Base-by-base conservation (phyloP, 495 filamentous ascomycete species). In the Rhypophila decipiens region DNA sequence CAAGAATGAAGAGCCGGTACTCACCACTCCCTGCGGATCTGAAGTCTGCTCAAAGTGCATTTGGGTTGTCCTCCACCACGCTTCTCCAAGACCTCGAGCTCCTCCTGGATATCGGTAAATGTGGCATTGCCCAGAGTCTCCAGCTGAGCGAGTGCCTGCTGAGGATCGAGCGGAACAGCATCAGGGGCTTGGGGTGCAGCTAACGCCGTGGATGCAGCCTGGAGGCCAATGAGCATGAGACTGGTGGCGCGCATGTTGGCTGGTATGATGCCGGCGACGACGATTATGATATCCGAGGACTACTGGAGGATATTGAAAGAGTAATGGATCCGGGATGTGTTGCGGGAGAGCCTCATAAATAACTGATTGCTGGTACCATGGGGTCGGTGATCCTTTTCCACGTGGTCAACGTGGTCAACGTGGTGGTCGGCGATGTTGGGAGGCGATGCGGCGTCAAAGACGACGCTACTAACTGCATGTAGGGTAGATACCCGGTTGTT, bases 1-100 rank as follows among this genome's bases (percentile, higher is more conserved):
- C 24, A 21, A 36, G 21, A 7, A 44, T 20, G 19, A 36, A 23
- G 39, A 18, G n/a, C 37, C 39, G 23, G 24, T 21, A 20, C 37
- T 20, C 24, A 41, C 47, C 47, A 50, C 27, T 50, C 47, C 15
- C 24, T 24, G 10, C 47, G 47, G 31, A 50, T 37, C 27, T 50
- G 20, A 17, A 50, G 40, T 10, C 37, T 44, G 20, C n/a, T 41
- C 5, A 34, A 36, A 0, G 47, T 50, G 47, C 47, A 50, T 12
- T 19, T 17, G 2, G 27, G 27, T 13, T 31, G 27, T 7, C 27
- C 5, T 31, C 15, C 20, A 19, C 27, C 27, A 7, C 13, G 7
- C 27, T 31, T 31, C 27, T 31, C 27, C 7, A 31, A 13, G 27
- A 31, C 27, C 38, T 39, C 20, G 45, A 39, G 33, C 24, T 47